Percentiles rank a stretch among this genome's conserved stretches.
Conservation (phyloP, 2,329 filamentous ascomycete genomes). For the Alternaria sp. region DNA sequence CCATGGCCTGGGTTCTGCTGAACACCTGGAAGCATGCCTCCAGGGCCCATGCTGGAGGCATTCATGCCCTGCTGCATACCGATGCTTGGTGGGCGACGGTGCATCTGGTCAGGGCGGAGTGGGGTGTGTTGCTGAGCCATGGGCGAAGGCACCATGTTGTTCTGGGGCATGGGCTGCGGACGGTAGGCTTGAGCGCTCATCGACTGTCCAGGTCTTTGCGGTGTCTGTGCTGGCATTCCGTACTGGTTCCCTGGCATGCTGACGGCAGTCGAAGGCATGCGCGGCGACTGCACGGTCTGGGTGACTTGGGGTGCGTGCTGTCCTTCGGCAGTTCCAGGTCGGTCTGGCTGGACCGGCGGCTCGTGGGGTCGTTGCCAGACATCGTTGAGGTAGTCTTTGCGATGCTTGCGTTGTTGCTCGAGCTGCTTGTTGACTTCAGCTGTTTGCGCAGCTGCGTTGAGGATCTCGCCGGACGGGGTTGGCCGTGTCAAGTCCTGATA, state of each 20-base stretch:
- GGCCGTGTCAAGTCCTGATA: constrained; percentile 88
- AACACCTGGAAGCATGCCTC: constrained; percentile 46
- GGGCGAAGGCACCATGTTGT: constrained; percentile 73
- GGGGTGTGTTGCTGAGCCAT: constrained; percentile 72
- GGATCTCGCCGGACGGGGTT: constrained; percentile 76
- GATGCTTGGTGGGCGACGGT: constrained; percentile 68
- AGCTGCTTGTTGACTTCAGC: constrained; percentile 90
- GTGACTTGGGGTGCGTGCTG: constrained; percentile 50
- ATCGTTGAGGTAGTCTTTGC: constrained; percentile 78
- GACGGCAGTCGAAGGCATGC: constrained; percentile 64
- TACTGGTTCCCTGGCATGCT: constrained; percentile 63
- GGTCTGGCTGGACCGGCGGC: constrained; percentile 64
- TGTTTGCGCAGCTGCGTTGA: constrained; percentile 85
- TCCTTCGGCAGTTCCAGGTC: constrained; percentile 47
- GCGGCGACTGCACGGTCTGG: constrained; percentile 56
- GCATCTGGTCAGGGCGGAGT: constrained; percentile 67
- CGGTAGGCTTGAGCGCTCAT: constrained; percentile 71
- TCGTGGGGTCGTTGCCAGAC: constrained; percentile 87
- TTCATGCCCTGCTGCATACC: constrained; percentile 14
- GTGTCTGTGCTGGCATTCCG: constrained; percentile 62
- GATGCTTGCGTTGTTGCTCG: constrained; percentile 78
- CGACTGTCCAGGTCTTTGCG: constrained; percentile 65
- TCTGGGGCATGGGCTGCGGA: constrained; percentile 73
- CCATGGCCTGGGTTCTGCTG: constrained; percentile 54
- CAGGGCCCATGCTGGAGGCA: constrained; percentile 43